Conservation (phyloP, 73 alveolate genomes). For the Paramecium bursaria region DNA sequence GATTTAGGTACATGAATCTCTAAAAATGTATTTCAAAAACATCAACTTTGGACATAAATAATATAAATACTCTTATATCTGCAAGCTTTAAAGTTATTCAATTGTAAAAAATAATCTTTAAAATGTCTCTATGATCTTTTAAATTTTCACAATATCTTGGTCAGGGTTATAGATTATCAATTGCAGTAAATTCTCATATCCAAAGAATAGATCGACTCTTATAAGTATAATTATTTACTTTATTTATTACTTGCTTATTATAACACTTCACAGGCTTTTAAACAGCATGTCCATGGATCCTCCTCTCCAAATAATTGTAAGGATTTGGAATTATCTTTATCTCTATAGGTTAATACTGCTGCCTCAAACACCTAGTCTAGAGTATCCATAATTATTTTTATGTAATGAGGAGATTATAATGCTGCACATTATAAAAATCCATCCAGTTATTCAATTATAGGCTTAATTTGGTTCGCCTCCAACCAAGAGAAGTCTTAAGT, state of each 20-base stretch:
- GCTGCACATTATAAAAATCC: slow-evolving; percentile 8
- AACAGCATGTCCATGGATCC: slow-evolving; percentile 32
- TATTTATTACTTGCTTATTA: not conserved
- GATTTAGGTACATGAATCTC: slow-evolving; percentile 11
- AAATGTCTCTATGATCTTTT: not conserved
- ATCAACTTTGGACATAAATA: not conserved
- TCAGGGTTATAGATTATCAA: slow-evolving; percentile 35
- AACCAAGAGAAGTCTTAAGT: slow-evolving; percentile 18
- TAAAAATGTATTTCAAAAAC: slow-evolving; percentile 7
- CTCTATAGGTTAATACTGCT: slow-evolving; percentile 7
- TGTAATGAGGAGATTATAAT: slow-evolving; percentile 8
- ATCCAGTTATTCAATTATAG: slow-evolving; percentile 2
- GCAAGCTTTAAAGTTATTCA: slow-evolving; percentile 19
- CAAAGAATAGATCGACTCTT: slow-evolving; percentile 30
- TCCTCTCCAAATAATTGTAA: slow-evolving; percentile 2
- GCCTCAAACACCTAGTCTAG: slow-evolving; percentile 12
- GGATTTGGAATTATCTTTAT: not conserved
- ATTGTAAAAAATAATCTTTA: not conserved
- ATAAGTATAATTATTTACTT: not conserved
- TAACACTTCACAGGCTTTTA: slow-evolving; percentile 6
- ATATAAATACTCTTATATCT: slow-evolving; percentile 5
- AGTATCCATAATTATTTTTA: slow-evolving; percentile 14
- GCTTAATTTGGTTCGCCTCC: not conserved
- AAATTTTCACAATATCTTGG: slow-evolving; percentile 3
- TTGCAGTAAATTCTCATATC: slow-evolving; percentile 43